phyloP scores from a whole-genome alignment of 1,284 basidiomycete species.

The Ustilago crameri region DNA sequence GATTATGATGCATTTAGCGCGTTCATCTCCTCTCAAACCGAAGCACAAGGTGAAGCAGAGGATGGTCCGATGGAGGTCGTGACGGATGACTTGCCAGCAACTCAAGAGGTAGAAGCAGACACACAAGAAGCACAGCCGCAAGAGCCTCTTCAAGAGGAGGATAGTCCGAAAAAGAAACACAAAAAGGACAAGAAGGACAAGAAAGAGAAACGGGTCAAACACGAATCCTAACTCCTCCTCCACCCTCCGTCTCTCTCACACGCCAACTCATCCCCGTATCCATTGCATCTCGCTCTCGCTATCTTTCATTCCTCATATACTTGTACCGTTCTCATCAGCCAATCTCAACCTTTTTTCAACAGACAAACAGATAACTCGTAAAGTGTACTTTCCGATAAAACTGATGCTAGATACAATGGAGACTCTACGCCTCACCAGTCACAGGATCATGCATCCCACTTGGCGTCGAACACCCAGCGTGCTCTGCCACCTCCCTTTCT shows the following conservation, averaged over 20 bases:
- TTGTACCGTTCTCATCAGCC: constrained; percentile 9
- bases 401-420: too few relatives aligned
- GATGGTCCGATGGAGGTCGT: too few relatives aligned
- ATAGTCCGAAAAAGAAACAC: too few relatives aligned
- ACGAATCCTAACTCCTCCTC: not conserved
- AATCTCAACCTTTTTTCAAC: too few relatives aligned
- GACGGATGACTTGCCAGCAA: too few relatives aligned
- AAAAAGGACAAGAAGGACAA: constrained; percentile 24
- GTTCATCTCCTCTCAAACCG: constrained; percentile 5
- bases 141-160: constrained; percentile 11
- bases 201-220: constrained; percentile 25
- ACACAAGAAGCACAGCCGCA: too few relatives aligned
- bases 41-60: not conserved
- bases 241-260: too few relatives aligned
- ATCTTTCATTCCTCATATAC: constrained; percentile 2
- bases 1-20: constrained; percentile 23
- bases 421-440: not conserved
- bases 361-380: too few relatives aligned
- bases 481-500: constrained; percentile 15
- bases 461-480: constrained; percentile 36
- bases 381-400: too few relatives aligned
- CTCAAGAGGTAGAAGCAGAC: too few relatives aligned
- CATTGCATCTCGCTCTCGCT: not conserved
- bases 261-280: too few relatives aligned
- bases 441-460: constrained; percentile 27